Percentiles rank a stretch among this genome's conserved stretches.
Evolutionary conservation across 2,329 filamentous ascomycete species (phyloP).

Genomic region (Neophaeococcomyces aloes): DNA sequence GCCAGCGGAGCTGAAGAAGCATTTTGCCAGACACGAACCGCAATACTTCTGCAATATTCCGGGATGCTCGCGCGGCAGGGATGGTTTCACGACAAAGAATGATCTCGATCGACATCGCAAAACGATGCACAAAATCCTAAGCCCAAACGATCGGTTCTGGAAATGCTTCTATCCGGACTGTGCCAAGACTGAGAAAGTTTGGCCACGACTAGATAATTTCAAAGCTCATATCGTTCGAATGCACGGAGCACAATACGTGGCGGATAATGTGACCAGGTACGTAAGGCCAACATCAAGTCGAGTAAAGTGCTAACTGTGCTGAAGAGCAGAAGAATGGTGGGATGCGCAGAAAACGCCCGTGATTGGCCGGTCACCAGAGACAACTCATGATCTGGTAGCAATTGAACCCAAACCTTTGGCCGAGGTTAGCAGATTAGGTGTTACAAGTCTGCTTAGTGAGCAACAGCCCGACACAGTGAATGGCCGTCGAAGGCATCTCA

Average conservation of each 20-base stretch:
- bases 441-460: constrained; percentile 4
- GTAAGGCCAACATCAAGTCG: too few relatives aligned
- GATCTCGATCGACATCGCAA: constrained; percentile 70
- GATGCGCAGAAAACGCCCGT: constrained; percentile 7
- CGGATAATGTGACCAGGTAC: constrained; percentile 4
- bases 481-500: constrained; percentile 6
- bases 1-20: constrained; percentile 42
- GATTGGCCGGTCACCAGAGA: constrained; percentile 5
- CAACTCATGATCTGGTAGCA: constrained; percentile 6
- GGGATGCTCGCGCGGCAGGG: constrained; percentile 44
- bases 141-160: constrained; percentile 39
- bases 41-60: constrained; percentile 51
- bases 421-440: constrained; percentile 4
- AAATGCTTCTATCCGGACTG: constrained; percentile 51
- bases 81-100: constrained; percentile 76
- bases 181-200: constrained; percentile 54
- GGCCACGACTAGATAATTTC: constrained; percentile 81
- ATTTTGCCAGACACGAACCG: constrained; percentile 58
- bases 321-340: constrained; percentile 7
- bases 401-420: constrained; percentile 6
- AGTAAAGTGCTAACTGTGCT: too few relatives aligned
- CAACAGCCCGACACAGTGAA: constrained; percentile 1
- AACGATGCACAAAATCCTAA: constrained; percentile 52
- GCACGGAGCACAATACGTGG: constrained; percentile 36
- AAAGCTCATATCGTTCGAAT: constrained; percentile 63